phyloP scores from a whole-genome alignment of 2,329 filamentous ascomycete genomes.

The Fusarium buharicum region DNA sequence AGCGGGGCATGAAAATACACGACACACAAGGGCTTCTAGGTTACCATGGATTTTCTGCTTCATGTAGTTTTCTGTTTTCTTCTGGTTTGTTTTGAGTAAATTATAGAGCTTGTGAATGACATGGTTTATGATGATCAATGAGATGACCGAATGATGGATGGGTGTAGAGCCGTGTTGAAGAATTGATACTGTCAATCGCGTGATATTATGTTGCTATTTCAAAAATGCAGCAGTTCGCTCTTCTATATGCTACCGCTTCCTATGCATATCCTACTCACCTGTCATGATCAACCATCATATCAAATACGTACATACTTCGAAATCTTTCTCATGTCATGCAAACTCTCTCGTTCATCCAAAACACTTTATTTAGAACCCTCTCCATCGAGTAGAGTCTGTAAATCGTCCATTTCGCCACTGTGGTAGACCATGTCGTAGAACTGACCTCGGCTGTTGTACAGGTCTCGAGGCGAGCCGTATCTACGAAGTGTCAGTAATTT shows the following conservation, averaged over 20 bases:
- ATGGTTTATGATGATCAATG: slow-evolving; percentile 1
- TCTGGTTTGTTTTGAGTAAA: slow-evolving; percentile 1
- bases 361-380: not conserved
- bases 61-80: not conserved
- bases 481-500: slow-evolving; percentile 42
- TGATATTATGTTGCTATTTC: not conserved
- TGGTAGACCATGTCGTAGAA: slow-evolving; percentile 67
- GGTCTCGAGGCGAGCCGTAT: slow-evolving; percentile 58
- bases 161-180: not conserved
- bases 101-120: slow-evolving; percentile 26
- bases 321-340: not conserved
- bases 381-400: slow-evolving; percentile 51
- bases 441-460: slow-evolving; percentile 57
- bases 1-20: slow-evolving; percentile 45
- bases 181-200: no score
- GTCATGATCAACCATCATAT: not conserved
- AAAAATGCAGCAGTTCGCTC: not conserved
- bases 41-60: slow-evolving; percentile 16
- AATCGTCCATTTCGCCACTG: slow-evolving; percentile 62
- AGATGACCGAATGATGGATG: not conserved
- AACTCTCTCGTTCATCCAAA: not conserved
- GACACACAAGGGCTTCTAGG: slow-evolving; percentile 29
- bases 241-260: slow-evolving; percentile 2
- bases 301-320: not conserved
- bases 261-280: not conserved